Percentiles rank a stretch among this genome's conserved stretches.
These are phyloP conservation scores for Phytopythium chamaehyphon DNA, from an alignment of 352 stramenopile genomes.

Conservation along the genomic window DNA sequence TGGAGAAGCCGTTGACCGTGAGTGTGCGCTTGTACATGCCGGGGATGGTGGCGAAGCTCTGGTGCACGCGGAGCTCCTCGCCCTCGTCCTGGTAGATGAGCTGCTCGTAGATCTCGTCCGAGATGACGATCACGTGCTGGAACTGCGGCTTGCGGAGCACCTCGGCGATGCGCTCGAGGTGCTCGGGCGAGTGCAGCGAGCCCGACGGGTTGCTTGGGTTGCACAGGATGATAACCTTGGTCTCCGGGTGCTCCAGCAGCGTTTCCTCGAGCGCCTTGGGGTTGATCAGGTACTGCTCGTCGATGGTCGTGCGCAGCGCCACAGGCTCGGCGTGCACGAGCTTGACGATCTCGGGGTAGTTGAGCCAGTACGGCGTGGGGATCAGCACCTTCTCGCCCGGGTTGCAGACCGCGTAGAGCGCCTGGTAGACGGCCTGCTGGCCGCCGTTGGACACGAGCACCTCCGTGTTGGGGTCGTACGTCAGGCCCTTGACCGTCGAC, in stretches of 20 bases:
- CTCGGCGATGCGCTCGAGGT: constrained; percentile 42
- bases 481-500: constrained; percentile 75
- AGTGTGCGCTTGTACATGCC: constrained; percentile 90
- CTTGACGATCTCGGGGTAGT: constrained; percentile 93
- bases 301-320: constrained; percentile 83
- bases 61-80: constrained; percentile 41
- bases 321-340: constrained; percentile 86
- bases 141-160: constrained; percentile 55
- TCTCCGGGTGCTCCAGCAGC: constrained; percentile 61
- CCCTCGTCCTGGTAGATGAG: constrained; percentile 87
- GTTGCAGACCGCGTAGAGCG: constrained; percentile 84
- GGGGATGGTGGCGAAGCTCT: constrained; percentile 64
- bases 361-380: constrained; percentile 95
- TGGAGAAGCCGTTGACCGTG: constrained; percentile 96
- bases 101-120: constrained; percentile 96
- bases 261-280: constrained; percentile 65
- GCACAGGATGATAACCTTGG: constrained; percentile 92
- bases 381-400: constrained; percentile 94
- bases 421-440: constrained; percentile 93
- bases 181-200: constrained; percentile 58
- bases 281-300: constrained; percentile 91
- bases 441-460: constrained; percentile 95
- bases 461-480: constrained; percentile 83
- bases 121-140: constrained; percentile 83
- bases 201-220: constrained; percentile 96